A percentile compares a stretch with the other conserved stretches of the same genome.
phyloP scores from a whole-genome alignment of 139 green algal genomes.

The Coccomyxa sp. region DNA sequence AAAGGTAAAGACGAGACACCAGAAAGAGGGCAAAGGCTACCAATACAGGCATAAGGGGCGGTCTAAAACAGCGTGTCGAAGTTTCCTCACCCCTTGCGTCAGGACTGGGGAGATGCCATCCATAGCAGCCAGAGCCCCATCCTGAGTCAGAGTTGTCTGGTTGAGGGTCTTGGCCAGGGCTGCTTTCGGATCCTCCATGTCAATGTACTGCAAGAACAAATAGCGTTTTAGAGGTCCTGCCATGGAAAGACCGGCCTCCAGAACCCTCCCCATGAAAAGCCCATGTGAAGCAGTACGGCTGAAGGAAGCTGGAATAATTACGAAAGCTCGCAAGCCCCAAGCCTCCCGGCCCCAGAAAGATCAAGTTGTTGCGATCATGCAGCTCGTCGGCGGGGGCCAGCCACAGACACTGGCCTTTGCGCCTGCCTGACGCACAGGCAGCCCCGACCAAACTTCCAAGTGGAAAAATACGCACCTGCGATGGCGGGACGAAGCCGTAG shows the following conservation, averaged over 20 bases:
- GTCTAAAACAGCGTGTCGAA: not conserved
- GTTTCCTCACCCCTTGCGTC: not conserved
- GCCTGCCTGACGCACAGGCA: not conserved
- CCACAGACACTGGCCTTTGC: not conserved
- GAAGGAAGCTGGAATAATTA: too few relatives aligned
- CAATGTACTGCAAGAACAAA: not conserved
- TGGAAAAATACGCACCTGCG: conserved; percentile 19
- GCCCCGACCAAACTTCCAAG: not conserved
- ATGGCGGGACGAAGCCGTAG: conserved; percentile 55
- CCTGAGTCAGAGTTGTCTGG: not conserved
- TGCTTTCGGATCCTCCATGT: not conserved
- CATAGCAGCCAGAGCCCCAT: not conserved
- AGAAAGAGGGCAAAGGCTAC: too few relatives aligned
- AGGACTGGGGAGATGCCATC: not conserved
- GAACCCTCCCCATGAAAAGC: not conserved
- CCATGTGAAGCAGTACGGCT: not conserved
- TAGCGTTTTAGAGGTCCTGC: not conserved
- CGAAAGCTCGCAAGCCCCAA: not conserved
- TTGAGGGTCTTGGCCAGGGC: not conserved
- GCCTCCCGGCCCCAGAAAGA: not conserved
- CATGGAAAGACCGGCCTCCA: not conserved
- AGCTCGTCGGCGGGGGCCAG: not conserved
- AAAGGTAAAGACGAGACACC: too few relatives aligned
- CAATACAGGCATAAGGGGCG: not conserved
- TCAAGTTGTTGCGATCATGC: not conserved